Conservation (phyloP, 2,329 filamentous ascomycete species). For the Aschersonia sp. region DNA sequence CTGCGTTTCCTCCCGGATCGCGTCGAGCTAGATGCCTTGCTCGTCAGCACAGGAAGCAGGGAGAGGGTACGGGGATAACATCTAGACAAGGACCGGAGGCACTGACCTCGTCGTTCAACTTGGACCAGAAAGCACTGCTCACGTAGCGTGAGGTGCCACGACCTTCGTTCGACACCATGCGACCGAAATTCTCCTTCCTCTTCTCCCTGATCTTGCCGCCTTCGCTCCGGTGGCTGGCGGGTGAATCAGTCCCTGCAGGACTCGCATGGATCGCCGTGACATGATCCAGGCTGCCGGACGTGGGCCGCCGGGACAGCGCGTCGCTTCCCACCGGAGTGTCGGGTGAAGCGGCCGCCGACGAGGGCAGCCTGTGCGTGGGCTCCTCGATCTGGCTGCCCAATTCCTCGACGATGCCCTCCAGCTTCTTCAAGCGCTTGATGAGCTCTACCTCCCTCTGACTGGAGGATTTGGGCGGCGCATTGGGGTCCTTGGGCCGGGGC, state of each 20-base stretch:
- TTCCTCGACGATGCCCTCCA: constrained; percentile 64
- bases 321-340: constrained; percentile 6
- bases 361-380: constrained; percentile 15
- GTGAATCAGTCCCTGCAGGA: constrained; percentile 12
- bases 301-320: constrained; percentile 3
- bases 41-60: neutral
- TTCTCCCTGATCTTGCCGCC: constrained; percentile 5
- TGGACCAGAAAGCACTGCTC: constrained; percentile 64
- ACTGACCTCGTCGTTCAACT: constrained; percentile 55
- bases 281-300: constrained; percentile 4
- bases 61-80: neutral
- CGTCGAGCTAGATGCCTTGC: constrained; percentile 15
- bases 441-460: constrained; percentile 53
- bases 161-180: constrained; percentile 54
- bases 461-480: constrained; percentile 42
- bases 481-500: constrained; percentile 48
- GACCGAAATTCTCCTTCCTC: constrained; percentile 39
- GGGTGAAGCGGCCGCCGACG: constrained; percentile 14
- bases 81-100: neutral
- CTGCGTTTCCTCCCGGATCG: constrained; percentile 33
- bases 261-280: constrained; percentile 1
- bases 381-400: constrained; percentile 51
- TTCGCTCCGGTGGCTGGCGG: too few relatives aligned
- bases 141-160: constrained; percentile 58
- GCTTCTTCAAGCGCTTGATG: constrained; percentile 53